Conservation (phyloP, 331 rosid species). For the Rhamnella rubrinervis region DNA sequence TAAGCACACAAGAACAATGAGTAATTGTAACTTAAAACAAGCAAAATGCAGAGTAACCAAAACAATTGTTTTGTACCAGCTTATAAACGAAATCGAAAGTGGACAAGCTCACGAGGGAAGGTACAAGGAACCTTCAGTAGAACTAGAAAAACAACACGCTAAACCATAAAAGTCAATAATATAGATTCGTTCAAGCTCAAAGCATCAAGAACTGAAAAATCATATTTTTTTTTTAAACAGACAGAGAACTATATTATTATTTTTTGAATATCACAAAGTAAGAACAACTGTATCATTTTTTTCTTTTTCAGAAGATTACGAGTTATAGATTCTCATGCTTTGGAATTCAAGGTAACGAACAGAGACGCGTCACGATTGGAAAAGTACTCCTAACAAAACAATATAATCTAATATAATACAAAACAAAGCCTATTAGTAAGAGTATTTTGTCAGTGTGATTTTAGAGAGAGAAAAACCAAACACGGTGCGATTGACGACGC, state of each 20-base stretch:
- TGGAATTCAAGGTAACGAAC: background rate
- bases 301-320: background rate
- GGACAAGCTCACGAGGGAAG: constrained; percentile 13
- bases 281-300: background rate
- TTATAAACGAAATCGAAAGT: background rate
- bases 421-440: background rate
- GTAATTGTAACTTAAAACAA: background rate
- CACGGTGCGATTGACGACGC: constrained; percentile 16
- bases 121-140: constrained; percentile 31
- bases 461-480: background rate
- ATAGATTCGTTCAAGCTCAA: background rate
- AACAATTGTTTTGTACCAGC: too few relatives aligned
- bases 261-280: constrained; percentile 9
- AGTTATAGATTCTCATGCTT: constrained; percentile 11
- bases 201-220: background rate
- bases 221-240: background rate
- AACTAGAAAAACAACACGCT: constrained; percentile 25
- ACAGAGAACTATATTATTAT: background rate
- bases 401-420: background rate
- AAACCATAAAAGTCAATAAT: constrained; percentile 31
- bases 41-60: background rate
- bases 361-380: constrained; percentile 28
- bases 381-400: background rate
- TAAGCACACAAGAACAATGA: background rate
- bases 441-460: background rate